Base-by-base conservation (phyloP, 192 early-diverging fungal genomes). In the Helicostylum pulchrum region DNA sequence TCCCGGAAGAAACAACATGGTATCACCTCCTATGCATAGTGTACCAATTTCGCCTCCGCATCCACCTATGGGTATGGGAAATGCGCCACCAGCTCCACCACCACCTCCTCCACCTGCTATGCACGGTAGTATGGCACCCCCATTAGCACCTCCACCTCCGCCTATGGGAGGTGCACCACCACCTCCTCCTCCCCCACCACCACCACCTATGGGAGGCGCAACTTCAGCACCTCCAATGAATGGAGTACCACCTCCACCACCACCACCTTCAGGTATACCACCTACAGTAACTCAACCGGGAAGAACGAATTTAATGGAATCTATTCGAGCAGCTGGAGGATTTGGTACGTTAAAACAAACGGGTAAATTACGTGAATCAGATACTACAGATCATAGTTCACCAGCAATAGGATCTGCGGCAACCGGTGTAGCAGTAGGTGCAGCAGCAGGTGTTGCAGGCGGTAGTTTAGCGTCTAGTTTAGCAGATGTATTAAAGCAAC, bases 321-420 rank as follows among this genome's bases (percentile, higher is more conserved):
- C 76, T 49, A 84, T 84, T 36, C 71, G 78, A 31, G 75, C 71
- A 9, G 61, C 76, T 2, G 80, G 83, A 32, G 83, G 80, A 19
- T 68, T 78, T 64, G 66, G 63, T 20, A 61, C 61, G 0, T 53
- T 81, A 45, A 78, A 78, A 47, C 71, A 78, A 53, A 65, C 64
- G 17, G 66, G 58, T n/a, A 17, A 43, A 48, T 61, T 66, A 9
- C 46, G 47, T 14, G 58, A 65, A 46, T 2, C 12, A 34, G 34
- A 47, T 6, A 2, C 31, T 7, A 0, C 15, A 31, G 19, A 48
- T 10, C 12, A n/a, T 26, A 3, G 26, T 15, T 30, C 49, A 6
- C 9, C 36, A 19, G 7, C 30, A 17, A 20, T n/a, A 4, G 32
- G 14, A 11, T 21, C 50, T 10, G 23, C 20, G 5, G 61, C 34